Base-by-base conservation (phyloP, 169 alveolate species). In the Plasmodium cynomolgi region DNA sequence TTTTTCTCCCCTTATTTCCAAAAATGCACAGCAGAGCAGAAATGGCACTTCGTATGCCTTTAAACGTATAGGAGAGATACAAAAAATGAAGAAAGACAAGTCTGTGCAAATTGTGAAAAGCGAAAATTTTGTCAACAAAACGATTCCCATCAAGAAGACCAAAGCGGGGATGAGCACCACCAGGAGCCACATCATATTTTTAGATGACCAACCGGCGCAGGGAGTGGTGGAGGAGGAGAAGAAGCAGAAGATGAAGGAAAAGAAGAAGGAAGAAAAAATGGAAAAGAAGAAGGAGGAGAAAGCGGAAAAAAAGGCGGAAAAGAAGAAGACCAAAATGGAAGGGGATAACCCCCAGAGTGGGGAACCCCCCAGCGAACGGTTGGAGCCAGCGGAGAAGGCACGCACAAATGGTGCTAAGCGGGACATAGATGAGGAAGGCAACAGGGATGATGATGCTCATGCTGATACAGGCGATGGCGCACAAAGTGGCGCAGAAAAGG, bases 1-100 rank as follows among this genome's bases (percentile, higher is more conserved):
- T 7, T 92, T 93, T 75, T 97, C 98, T 44, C 98, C 98, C 9
- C 39, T 93, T 8, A 20, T 29, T 26, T 47, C 73, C 17, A 90
- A 85, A 81, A 62, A 84, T 83, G 39, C 26, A 3, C 31, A n/a
- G 39, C 31, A 26, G 54, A 20, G 41, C 26, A 81, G 44, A 83
- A 20, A 44, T 4, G 47, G 33, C 58, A 29, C 37, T 47, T 62
- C 37, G 13, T 2, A 84, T 47, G 77, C n/a, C 31, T 26, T 17
- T 9, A 44, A 50, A 1, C n/a, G 39, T 54, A 39, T 41, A n/a
- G 85, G 44, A 37, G 44, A 75, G 1, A 37, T 7, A 9, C 80
- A 85, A 3, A 84, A 39, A 72, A 54, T 17, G 54, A 72, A 84
- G 33, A 23, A 20, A 8, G 77, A 84, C 20, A 71, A 68, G n/a